phyloP scores from a whole-genome alignment of 192 early-diverging fungal genomes.

The Linnemannia schmuckeri region DNA sequence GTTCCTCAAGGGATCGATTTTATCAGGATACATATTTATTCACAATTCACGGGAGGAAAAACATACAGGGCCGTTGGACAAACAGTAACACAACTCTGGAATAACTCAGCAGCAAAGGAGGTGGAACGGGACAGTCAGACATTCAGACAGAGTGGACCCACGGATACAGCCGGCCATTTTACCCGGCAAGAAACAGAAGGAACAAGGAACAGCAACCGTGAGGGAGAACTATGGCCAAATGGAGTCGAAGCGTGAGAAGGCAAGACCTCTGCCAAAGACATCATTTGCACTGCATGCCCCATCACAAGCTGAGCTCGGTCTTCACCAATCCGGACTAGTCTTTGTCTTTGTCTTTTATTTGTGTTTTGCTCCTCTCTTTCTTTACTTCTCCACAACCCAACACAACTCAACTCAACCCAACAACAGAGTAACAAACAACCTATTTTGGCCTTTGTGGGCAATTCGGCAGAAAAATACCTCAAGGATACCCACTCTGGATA shows the following conservation, averaged over 20 bases:
- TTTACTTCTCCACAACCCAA: constrained; percentile 6
- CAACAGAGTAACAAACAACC: neutral
- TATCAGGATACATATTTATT: no score
- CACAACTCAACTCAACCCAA: neutral
- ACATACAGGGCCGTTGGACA: no score
- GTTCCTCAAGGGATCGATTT: no score
- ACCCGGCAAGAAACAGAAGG: neutral
- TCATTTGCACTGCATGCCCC: neutral
- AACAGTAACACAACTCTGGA: no score
- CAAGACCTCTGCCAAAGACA: neutral
- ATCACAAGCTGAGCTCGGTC: neutral
- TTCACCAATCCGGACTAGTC: neutral
- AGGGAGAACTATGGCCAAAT: neutral
- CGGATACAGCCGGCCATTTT: neutral
- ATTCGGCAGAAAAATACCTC: constrained; percentile 5
- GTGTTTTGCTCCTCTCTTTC: neutral
- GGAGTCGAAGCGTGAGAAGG: constrained; percentile 2
- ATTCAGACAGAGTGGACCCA: neutral
- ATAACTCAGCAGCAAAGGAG: no score
- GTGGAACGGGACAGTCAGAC: no score
- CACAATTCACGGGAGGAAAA: no score
- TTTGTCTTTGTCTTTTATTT: no score
- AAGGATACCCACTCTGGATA: neutral
- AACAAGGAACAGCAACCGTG: neutral
- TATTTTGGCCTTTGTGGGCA: neutral